Base-by-base conservation (phyloP, 768 basidiomycete species). In the Ramaria rubella region DNA sequence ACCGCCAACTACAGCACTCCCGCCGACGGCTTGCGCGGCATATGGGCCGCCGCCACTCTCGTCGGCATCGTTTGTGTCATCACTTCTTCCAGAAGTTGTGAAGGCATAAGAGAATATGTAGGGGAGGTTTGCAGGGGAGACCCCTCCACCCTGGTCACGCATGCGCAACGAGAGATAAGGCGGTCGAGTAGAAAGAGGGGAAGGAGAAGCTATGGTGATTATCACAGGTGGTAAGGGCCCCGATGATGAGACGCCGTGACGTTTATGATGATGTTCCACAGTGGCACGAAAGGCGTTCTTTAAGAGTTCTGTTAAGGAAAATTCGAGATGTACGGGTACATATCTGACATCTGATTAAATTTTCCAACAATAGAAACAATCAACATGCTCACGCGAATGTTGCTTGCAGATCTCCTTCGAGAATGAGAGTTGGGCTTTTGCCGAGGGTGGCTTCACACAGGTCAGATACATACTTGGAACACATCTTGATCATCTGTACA, bases 261-360 rank as follows among this genome's bases (percentile, higher is more conserved):
- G 68, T 50, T 76, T 78, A 57, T 72, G 69, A 56, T 91, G 81
- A 56, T 82, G 80, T 64, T 94, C 92, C 24, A 91, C 84, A 1
- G 89, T 92, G 7, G 92, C 92, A 30, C 92, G 85, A 71, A 91
- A 94, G 0, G 91, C 81, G 65, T 94, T 94, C 70, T 94, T 94
- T 38, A 94, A 77, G 38, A 94, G 81, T 68, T 94, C 92, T 2
- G 92, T 94, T 53, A 93, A 72, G 62, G 93, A 89, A 67, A 94
- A 94, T 68, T 94, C 92, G 33, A 94, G 77, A 67, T 94, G 93
- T 1, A 91, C 87, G 3, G 93, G 90, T 36, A 94, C 82, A 64
- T 91, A 92, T 24, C 90, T 91, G 63, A 40, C 38, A 38, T 36
- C n/a, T n/a, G n/a, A n/a, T n/a, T n/a, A n/a, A n/a, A n/a, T n/a